phyloP scores from a whole-genome alignment of 1,284 basidiomycete genomes.

The Gymnopus androsaceus region DNA sequence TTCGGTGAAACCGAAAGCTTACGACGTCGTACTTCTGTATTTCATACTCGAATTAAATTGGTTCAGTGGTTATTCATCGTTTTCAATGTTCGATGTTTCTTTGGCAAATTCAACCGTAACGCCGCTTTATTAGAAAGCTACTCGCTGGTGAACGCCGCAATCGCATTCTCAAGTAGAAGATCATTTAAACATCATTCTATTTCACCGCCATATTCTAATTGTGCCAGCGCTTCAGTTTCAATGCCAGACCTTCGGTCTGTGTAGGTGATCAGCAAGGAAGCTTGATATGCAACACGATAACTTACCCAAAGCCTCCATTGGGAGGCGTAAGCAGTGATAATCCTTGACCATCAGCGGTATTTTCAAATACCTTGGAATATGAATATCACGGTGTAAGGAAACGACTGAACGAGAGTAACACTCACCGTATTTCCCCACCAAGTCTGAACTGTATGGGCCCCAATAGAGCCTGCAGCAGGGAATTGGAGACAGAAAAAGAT shows the following conservation, averaged over 20 bases:
- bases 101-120: too few species aligned
- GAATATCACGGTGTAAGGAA: too few species aligned
- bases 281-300: background rate
- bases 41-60: too few species aligned
- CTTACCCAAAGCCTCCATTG: constrained; percentile 8
- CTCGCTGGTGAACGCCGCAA: too few species aligned
- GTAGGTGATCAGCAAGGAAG: background rate
- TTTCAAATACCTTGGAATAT: background rate
- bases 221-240: background rate
- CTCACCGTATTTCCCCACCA: constrained; percentile 65
- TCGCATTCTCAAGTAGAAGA: too few species aligned
- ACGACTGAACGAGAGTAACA: too few species aligned
- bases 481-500: constrained; percentile 54
- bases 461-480: constrained; percentile 47
- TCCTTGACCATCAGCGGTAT: constrained; percentile 8
- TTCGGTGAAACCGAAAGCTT: too few species aligned
- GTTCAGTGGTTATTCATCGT: too few species aligned
- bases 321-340: constrained; percentile 4
- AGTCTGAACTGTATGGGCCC: constrained; percentile 38
- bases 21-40: too few species aligned
- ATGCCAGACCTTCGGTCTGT: background rate
- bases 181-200: too few species aligned
- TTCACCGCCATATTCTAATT: background rate
- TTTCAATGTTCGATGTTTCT: too few species aligned
- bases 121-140: too few species aligned